Base-by-base conservation (phyloP, 306 rosid genomes). In the Cicer arietinum region DNA sequence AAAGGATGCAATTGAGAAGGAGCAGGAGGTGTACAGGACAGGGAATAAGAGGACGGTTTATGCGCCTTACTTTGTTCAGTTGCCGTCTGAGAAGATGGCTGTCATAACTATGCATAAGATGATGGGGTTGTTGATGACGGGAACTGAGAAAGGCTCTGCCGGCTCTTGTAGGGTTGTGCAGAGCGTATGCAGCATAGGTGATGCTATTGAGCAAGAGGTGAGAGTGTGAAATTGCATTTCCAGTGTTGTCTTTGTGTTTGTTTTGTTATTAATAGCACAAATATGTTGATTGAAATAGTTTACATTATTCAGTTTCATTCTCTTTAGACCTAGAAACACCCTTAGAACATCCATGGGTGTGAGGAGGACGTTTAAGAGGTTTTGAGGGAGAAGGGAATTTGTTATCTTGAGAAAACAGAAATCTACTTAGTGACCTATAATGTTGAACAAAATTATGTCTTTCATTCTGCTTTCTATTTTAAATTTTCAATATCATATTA, bases 131-230 rank as follows among this genome's bases (percentile, higher is more conserved):
- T 70, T 94, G 84, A 92, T 94, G 97, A 74, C 81, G 0, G 96
- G 91, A 51, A 67, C 44, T 0, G 95, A 88, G 10, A 90, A 73
- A 56, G 92, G 87, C 43, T 17, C n/a, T 8, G 88, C 78, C 57
- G 95, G 95, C 58, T 56, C 16, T 51, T 71, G 85, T 62, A 87
- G 91, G 81, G 93, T 92, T 72, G 88, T 92, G 5, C 85, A 82
- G 2, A 89, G 93, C 51, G 88, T 89, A 53, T 84, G 92, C 59
- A 11, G 67, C 44, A 67, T 94, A 39, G 99, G 99, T 25, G 99
- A 91, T 47, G 96, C 99, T 77, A 63, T 94, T 58, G 99, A 92
- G 76, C 91, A 90, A 60, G 99, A 94, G 99, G 99, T 94, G 58
- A 35, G 90, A 35, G 92, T 90, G 56, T 25, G 89, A 51, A 69